Base-by-base conservation (phyloP, 345 rosid genomes). In the Sapria himalayana region DNA sequence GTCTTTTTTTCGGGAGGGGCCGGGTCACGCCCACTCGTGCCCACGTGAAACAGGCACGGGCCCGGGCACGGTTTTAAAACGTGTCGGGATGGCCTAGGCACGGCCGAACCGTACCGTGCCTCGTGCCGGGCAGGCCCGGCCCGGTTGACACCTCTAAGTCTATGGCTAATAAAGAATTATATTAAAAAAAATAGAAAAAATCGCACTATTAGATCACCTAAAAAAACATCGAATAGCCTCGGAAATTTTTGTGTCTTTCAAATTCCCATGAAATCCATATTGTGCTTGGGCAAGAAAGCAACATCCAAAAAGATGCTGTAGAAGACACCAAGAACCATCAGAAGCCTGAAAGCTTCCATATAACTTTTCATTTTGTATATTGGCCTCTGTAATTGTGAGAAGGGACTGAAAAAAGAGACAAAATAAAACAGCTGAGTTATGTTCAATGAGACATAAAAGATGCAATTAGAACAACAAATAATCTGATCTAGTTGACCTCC, bases 231-330 rank as follows among this genome's bases (percentile, higher is more conserved):
- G 66, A 49, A 89, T 64, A 54, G 98, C 85, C 62, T 79, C 93
- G 57, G 38, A 44, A 19, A 69, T 68, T 74, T 89, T 89, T 50
- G 34, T 72, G 55, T 80, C 94, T 63, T 63, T 76, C 62, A 50
- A 22, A 43, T 51, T 24, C 46, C 82, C 74, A 48, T 70, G 68
- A 22, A 65, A 64, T 35, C 67, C 70, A 55, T 61, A 66, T 29
- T 63, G 76, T 22, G 80, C 76, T 65, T 89, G 91, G 49, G 72
- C 76, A 49, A 89, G 85, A 60, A 76, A 59, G 74, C 93, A 79
- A 52, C 80, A 79, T 52, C 94, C 98, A 45, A 74, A 59, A 49
- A 82, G 85, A 72, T 89, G 94, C 52, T 89, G 93, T 57, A 76
- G 80, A 20, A 76, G 47, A 43, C 77, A 76, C 98, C 94, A 89